Percentiles rank a stretch among this genome's conserved stretches.
Conservation (phyloP, 208 protist species). For the Acanthamoeba rhysodes region DNA sequence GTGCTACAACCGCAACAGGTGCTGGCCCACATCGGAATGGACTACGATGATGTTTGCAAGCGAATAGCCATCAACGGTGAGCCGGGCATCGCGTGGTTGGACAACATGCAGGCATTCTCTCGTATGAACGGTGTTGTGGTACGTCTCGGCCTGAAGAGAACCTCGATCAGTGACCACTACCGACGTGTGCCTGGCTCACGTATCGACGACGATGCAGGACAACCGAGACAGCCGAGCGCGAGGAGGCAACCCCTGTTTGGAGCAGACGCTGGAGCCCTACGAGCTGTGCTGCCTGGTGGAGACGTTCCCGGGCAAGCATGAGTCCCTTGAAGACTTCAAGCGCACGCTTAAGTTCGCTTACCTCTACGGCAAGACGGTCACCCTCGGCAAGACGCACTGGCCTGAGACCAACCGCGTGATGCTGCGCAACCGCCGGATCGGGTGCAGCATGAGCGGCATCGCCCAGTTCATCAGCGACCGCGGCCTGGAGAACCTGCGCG, state of each 20-base stretch:
- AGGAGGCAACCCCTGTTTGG: slow-evolving; percentile 92
- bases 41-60: slow-evolving; percentile 86
- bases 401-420: slow-evolving; percentile 89
- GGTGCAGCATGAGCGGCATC: slow-evolving; percentile 91
- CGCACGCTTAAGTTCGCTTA: slow-evolving; percentile 89
- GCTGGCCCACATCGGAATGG: slow-evolving; percentile 90
- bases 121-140: slow-evolving; percentile 87
- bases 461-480: slow-evolving; percentile 89
- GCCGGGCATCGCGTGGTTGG: slow-evolving; percentile 91
- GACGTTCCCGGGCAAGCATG: slow-evolving; percentile 92
- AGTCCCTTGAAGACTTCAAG: slow-evolving; percentile 89
- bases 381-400: slow-evolving; percentile 91
- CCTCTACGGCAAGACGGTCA: slow-evolving; percentile 92
- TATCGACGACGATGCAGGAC: not conserved
- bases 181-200: not conserved
- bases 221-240: slow-evolving; percentile 81
- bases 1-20: slow-evolving; percentile 60
- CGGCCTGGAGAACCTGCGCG: not conserved
- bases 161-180: no score
- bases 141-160: not conserved
- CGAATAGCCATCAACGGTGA: slow-evolving; percentile 90
- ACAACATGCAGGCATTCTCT: slow-evolving; percentile 91
- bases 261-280: slow-evolving; percentile 92
- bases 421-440: slow-evolving; percentile 91
- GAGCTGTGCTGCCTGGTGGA: slow-evolving; percentile 94